These are phyloP conservation scores for Hanseniaspora gamundiae DNA, from an alignment of 1,139 yeast genomes.

Conservation along the genomic window DNA sequence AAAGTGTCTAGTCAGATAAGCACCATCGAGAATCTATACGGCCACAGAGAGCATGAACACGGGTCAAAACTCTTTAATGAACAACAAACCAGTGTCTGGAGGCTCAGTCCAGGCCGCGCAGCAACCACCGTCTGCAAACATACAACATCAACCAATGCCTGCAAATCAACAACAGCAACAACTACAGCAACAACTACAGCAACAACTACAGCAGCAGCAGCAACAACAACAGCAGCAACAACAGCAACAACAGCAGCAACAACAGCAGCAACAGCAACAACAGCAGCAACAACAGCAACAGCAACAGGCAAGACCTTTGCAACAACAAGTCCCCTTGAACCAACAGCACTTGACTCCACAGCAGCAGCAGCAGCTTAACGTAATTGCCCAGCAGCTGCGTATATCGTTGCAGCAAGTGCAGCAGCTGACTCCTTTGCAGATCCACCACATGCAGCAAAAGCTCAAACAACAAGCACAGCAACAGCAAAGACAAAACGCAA, in stretches of 20 bases:
- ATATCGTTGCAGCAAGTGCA: neutral
- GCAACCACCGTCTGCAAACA: too few relatives aligned
- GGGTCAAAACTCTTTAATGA: too few relatives aligned
- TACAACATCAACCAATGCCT: neutral
- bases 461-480: constrained; percentile 8
- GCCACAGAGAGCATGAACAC: too few relatives aligned
- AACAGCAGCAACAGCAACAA: constrained; percentile 20
- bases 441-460: constrained; percentile 1
- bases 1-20: too few relatives aligned
- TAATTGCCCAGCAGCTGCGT: neutral
- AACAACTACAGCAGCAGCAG: constrained; percentile 8
- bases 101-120: too few relatives aligned
- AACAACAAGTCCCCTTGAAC: constrained; percentile 16
- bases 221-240: constrained; percentile 12
- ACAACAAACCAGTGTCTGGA: too few relatives aligned
- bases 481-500: constrained; percentile 32
- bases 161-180: neutral
- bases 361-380: neutral
- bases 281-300: constrained; percentile 21
- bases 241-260: constrained; percentile 18
- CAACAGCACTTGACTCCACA: constrained; percentile 1
- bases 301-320: constrained; percentile 27
- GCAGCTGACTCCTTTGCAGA: neutral
- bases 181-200: constrained; percentile 5
- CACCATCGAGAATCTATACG: too few relatives aligned